These are phyloP conservation scores for Fusarium nygamai DNA, from an alignment of 2,329 filamentous ascomycete genomes.

Conservation along the genomic window DNA sequence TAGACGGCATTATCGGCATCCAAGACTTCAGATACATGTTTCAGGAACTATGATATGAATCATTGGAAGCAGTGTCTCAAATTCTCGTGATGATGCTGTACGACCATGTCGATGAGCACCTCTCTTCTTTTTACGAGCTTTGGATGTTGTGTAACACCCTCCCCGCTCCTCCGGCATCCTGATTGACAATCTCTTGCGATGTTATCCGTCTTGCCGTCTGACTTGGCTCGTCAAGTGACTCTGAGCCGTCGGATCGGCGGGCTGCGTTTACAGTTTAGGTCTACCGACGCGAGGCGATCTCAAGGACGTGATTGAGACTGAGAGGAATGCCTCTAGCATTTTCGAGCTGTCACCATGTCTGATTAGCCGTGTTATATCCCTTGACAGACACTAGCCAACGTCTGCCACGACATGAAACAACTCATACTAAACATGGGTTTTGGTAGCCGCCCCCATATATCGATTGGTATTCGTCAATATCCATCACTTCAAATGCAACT, in stretches of 20 bases:
- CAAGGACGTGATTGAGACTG: constrained; percentile 11
- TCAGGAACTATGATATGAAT: constrained; percentile 12
- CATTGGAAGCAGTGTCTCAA: constrained; percentile 14
- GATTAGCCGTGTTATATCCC: not conserved
- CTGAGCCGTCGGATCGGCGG: constrained; percentile 18
- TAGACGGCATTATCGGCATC: constrained; percentile 9
- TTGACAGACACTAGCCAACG: constrained; percentile 13
- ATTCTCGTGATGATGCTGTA: constrained; percentile 25
- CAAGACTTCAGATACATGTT: constrained; percentile 8
- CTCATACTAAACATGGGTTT: constrained; percentile 19
- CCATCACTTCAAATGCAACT: constrained; percentile 17
- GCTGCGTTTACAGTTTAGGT: not conserved
- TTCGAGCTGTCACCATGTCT: not conserved
- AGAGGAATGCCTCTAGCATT: constrained; percentile 1
- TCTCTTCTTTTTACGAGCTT: constrained; percentile 5
- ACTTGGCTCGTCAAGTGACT: constrained; percentile 8
- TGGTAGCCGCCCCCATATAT: not conserved
- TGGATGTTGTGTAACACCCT: constrained; percentile 14
- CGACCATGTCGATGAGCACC: not conserved
- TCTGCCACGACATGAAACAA: constrained; percentile 29
- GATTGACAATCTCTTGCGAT: constrained; percentile 10
- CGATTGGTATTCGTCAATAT: constrained; percentile 11
- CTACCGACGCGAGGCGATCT: not conserved
- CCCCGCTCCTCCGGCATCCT: constrained; percentile 1
- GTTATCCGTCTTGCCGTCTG: not conserved